phyloP scores from a whole-genome alignment of 75 land plant genomes.

The Cryptomeria japonica region DNA sequence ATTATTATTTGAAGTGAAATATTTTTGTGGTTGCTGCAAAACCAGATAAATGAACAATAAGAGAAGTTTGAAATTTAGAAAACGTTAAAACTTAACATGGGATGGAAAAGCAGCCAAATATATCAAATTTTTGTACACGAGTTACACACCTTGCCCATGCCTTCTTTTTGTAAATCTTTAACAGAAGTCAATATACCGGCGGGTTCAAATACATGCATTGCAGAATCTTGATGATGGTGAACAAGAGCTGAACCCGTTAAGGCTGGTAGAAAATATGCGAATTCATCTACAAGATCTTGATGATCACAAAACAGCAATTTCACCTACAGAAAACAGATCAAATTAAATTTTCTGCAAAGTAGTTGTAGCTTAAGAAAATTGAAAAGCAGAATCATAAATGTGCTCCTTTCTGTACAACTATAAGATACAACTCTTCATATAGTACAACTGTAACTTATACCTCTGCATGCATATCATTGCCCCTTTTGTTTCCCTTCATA shows the following conservation, averaged over 20 bases:
- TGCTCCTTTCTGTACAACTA: not conserved
- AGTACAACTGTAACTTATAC: constrained; percentile 21
- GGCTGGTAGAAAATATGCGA: constrained; percentile 83
- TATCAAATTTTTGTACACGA: too few relatives aligned
- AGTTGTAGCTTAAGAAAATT: not conserved
- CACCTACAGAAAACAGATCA: constrained; percentile 38
- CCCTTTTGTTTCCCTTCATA: constrained; percentile 73
- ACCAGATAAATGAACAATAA: constrained; percentile 5
- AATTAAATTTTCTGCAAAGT: not conserved
- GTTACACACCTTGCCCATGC: not conserved
- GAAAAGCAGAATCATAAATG: not conserved
- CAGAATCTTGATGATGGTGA: constrained; percentile 16
- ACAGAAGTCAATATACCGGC: constrained; percentile 15
- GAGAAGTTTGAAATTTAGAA: too few relatives aligned
- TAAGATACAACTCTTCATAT: too few relatives aligned
- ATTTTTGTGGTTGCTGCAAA: constrained; percentile 46
- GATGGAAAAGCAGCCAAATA: constrained; percentile 13
- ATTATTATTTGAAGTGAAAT: constrained; percentile 40
- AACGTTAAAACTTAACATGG: not conserved
- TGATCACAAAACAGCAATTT: constrained; percentile 66
- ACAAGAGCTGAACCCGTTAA: constrained; percentile 28
- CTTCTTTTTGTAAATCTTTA: constrained; percentile 30
- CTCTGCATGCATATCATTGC: constrained; percentile 82
- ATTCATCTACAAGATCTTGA: constrained; percentile 79
- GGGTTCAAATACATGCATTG: too few relatives aligned